A percentile compares a stretch with the other conserved stretches of the same genome.
phyloP scores from a whole-genome alignment of 148 eudicot species.

The Polygonum maritimum region DNA sequence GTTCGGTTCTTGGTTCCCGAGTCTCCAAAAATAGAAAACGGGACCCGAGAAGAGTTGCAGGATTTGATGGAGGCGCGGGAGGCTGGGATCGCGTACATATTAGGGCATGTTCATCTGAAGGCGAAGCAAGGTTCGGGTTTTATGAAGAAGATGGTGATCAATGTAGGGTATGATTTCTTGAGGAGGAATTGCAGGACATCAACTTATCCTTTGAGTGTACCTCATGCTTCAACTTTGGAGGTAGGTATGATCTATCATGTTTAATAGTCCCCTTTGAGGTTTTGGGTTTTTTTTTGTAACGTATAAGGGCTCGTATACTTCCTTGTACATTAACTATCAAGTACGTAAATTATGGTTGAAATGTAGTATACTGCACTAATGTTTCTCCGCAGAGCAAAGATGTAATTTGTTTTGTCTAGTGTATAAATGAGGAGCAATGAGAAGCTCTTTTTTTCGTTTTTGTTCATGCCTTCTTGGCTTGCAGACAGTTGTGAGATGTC shows the following conservation, averaged over 20 bases:
- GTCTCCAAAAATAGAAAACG: slow-evolving; percentile 36
- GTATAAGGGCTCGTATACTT: background rate
- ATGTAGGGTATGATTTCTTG: slow-evolving; percentile 82
- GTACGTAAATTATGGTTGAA: background rate
- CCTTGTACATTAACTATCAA: slow-evolving; percentile 1
- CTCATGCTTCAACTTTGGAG: slow-evolving; percentile 85
- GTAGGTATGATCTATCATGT: slow-evolving; percentile 93
- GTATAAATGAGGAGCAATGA: background rate
- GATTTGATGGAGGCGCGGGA: slow-evolving; percentile 88
- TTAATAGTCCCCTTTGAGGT: slow-evolving; percentile 15
- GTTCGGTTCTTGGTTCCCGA: slow-evolving; percentile 77
- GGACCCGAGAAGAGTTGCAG: slow-evolving; percentile 51
- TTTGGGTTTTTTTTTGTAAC: background rate
- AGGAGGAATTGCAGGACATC: slow-evolving; percentile 74
- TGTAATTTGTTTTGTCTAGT: background rate
- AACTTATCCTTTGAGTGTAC: slow-evolving; percentile 55
- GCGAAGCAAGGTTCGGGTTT: slow-evolving; percentile 86
- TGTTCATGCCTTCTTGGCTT: background rate
- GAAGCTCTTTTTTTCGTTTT: background rate
- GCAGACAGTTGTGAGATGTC: no score
- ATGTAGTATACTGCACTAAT: background rate
- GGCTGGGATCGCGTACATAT: slow-evolving; percentile 76
- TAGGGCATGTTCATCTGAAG: slow-evolving; percentile 69
- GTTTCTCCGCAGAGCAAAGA: background rate
- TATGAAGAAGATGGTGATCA: slow-evolving; percentile 61